A percentile compares a stretch with the other conserved stretches of the same genome.
These are phyloP conservation scores for Mycogone perniciosa DNA, from an alignment of 2,329 filamentous ascomycete species.

Conservation along the genomic window DNA sequence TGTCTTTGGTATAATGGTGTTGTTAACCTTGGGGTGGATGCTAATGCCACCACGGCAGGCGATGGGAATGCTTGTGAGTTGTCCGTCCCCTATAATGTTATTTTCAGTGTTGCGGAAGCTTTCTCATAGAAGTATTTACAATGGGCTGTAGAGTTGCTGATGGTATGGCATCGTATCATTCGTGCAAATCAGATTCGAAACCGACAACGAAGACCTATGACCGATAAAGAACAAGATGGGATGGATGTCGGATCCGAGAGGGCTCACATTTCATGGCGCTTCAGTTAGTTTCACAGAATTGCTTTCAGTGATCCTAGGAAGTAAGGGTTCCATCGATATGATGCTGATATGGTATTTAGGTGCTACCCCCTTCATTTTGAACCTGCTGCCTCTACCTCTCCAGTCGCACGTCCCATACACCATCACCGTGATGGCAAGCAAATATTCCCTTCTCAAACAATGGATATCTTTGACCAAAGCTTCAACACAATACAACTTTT, in stretches of 20 bases:
- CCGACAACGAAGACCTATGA: neutral
- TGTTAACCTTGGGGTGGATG: slow-evolving; percentile 28
- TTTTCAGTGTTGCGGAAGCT: neutral
- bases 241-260: slow-evolving; percentile 31
- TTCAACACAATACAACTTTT: neutral
- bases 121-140: neutral
- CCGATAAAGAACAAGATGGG: slow-evolving; percentile 37
- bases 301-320: no score
- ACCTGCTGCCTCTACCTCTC: no score
- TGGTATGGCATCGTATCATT: neutral
- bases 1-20: slow-evolving; percentile 33
- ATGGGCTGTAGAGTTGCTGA: neutral
- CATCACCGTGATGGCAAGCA: no score
- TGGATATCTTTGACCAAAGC: neutral
- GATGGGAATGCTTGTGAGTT: neutral
- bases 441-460: neutral
- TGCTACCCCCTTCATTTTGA: no score
- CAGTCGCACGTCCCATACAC: no score
- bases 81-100: neutral
- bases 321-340: no score
- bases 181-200: neutral
- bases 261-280: no score
- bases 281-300: no score
- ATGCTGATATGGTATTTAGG: no score
- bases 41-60: slow-evolving; percentile 23